phyloP scores from a whole-genome alignment of 108 stramenopile species.

The Fistulifera solaris region DNA sequence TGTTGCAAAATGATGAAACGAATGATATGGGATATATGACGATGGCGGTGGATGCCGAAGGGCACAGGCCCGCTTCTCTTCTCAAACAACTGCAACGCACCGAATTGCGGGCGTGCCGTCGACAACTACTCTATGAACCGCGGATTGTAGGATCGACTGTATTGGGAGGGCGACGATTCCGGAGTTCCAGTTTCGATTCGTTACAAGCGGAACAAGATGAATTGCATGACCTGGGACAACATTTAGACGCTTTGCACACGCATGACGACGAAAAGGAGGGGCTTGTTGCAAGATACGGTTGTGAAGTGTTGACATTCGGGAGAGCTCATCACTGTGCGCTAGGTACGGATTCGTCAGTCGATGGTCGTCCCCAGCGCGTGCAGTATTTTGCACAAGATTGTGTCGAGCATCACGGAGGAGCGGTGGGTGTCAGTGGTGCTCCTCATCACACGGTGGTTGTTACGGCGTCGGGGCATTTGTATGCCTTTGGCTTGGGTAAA shows the following conservation, averaged over 20 bases:
- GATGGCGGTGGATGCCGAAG: conserved; percentile 40
- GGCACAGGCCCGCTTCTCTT: conserved; percentile 50
- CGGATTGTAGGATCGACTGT: conserved; percentile 6
- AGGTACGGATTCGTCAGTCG: conserved; percentile 19
- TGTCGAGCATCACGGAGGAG: conserved; percentile 35
- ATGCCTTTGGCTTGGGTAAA: conserved; percentile 71
- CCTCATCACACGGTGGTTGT: conserved; percentile 70
- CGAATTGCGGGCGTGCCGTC: conserved; percentile 41
- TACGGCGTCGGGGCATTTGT: conserved; percentile 55
- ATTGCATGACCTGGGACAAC: conserved; percentile 18
- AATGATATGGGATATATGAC: background rate
- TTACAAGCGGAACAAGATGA: conserved; percentile 17
- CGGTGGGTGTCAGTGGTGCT: conserved; percentile 60
- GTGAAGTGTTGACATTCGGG: conserved; percentile 76
- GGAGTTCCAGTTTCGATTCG: conserved; percentile 14
- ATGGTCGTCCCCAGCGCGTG: conserved; percentile 41
- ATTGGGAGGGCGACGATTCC: background rate
- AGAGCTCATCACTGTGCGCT: conserved; percentile 60
- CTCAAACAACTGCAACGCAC: conserved; percentile 33
- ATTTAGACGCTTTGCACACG: conserved; percentile 11
- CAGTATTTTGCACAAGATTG: conserved; percentile 34
- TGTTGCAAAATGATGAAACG: conserved; percentile 3
- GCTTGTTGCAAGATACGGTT: conserved; percentile 25
- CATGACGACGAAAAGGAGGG: conserved; percentile 3
- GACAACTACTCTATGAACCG: conserved; percentile 4